Evolutionary conservation across 2,329 filamentous ascomycete species (phyloP).

Genomic region (Pyricularia pennisetigena): DNA sequence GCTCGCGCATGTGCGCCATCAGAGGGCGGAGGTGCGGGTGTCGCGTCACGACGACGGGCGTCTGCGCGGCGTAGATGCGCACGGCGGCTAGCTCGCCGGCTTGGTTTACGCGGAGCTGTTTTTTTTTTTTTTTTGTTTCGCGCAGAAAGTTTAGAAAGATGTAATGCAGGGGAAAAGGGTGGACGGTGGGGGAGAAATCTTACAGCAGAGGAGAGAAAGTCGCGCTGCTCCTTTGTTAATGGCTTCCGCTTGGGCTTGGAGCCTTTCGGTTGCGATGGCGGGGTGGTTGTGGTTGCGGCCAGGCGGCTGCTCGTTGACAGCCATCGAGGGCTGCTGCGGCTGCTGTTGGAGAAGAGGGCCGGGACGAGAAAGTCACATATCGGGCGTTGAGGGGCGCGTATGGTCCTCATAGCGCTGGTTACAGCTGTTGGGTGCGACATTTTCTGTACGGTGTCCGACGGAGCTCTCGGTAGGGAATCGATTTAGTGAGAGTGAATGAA

Average conservation of each 20-base stretch:
- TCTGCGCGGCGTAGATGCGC: slow-evolving; percentile 87
- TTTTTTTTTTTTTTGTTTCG: no score
- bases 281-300: slow-evolving; percentile 8
- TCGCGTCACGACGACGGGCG: slow-evolving; percentile 64
- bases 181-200: slow-evolving; percentile 13
- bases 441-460: not conserved
- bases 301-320: slow-evolving; percentile 14
- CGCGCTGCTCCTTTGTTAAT: slow-evolving; percentile 58
- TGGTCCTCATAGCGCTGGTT: slow-evolving; percentile 13
- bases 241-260: slow-evolving; percentile 38
- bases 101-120: slow-evolving; percentile 84
- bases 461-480: not conserved
- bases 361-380: slow-evolving; percentile 28
- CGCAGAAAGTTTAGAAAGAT: no score
- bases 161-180: slow-evolving; percentile 5
- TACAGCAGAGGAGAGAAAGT: slow-evolving; percentile 68
- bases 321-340: slow-evolving; percentile 9
- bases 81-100: slow-evolving; percentile 95
- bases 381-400: slow-evolving; percentile 11
- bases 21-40: slow-evolving; percentile 82
- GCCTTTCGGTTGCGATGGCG: slow-evolving; percentile 12
- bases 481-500: not conserved
- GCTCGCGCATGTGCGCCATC: slow-evolving; percentile 97
- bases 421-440: slow-evolving; percentile 15
- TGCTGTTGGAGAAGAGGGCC: slow-evolving; percentile 17